Percentiles rank a stretch among this genome's conserved stretches.
Conservation (phyloP, 2,329 filamentous ascomycete species). For the Corinectria fuckeliana region DNA sequence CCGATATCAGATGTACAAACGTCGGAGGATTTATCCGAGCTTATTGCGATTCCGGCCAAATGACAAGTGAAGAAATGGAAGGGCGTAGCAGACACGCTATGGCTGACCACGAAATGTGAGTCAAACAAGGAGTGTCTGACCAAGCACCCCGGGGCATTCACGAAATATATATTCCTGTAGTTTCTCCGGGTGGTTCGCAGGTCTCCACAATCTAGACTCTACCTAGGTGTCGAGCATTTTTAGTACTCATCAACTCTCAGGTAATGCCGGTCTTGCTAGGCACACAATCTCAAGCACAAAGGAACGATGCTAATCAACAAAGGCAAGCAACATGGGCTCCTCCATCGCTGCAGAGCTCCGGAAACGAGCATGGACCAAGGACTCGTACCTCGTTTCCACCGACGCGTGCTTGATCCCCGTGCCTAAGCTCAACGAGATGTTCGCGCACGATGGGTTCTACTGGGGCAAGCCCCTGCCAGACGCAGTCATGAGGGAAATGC, state of each 20-base stretch:
- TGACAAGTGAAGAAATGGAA: background rate
- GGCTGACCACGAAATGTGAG: background rate
- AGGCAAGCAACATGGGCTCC: background rate
- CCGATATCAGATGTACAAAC: background rate
- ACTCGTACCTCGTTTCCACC: conserved; percentile 11
- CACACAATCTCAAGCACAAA: background rate
- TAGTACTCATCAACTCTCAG: too few species aligned
- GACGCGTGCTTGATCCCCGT: conserved; percentile 12
- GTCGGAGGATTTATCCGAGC: background rate
- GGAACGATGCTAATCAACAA: background rate
- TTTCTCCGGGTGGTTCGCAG: background rate
- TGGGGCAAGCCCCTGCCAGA: conserved; percentile 58
- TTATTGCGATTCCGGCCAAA: background rate
- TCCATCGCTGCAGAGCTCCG: conserved; percentile 9
- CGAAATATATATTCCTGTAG: background rate
- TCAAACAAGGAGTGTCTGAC: background rate
- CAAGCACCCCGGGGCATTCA: too few species aligned
- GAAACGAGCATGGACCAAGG: conserved; percentile 6
- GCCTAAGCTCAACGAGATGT: conserved; percentile 53
- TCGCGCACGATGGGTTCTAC: conserved; percentile 58
- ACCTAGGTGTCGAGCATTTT: too few species aligned
- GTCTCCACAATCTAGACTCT: background rate
- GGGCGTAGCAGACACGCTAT: background rate
- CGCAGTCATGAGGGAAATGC: conserved; percentile 50
- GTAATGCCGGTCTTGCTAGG: background rate